Base-by-base conservation (phyloP, 1,139 yeast genomes). In the Kluyveromyces sp. region DNA sequence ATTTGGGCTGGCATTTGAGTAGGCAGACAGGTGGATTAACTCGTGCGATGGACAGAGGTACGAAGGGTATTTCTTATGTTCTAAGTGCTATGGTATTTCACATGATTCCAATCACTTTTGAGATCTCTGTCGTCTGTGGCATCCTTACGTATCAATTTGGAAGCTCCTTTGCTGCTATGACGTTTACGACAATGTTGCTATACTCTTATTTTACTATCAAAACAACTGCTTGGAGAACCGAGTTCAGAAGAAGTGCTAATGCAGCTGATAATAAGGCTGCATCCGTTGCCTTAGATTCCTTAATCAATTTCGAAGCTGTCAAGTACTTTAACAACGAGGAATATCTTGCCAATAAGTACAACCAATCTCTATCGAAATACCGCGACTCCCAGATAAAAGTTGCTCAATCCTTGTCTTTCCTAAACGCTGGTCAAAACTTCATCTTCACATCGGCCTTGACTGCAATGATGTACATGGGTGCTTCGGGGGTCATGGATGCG, bases 401-500 rank as follows among this genome's bases (percentile, higher is more conserved):
- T 19, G 95, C 96, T 3, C 88, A 95, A 2, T 89, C 97, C 0
- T 70, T 92, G 51, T 95, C 97, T 16, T 88, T 77, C 58, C 71
- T 92, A 51, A 92, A 92, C 56, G 75, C 95, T 0, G 98, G 98
- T 3, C 99, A 92, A 65, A 89, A 86, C 61, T 61, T 88, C 44
- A 92, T 92, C 26, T 92, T 94, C 65, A 85, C 97, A 0, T 66
- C 85, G 33, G 97, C 98, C 1, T 70, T 94, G 53, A 92, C 98
- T 1, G 88, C 83, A 1, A 92, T 94, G 94, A 94, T 92, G 98
- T 92, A 85, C 63, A 82, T 92, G 95, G 97, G 96, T n/a, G 88
- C 96, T 57, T 79, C 80, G 47, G 97, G 97, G 26, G 94, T 92
- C 12, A 80, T 88, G 11, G 66, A 75, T 3, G 96, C 96, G 0